Base-by-base conservation (phyloP, 169 alveolate species). In the Plasmodium malariae region DNA sequence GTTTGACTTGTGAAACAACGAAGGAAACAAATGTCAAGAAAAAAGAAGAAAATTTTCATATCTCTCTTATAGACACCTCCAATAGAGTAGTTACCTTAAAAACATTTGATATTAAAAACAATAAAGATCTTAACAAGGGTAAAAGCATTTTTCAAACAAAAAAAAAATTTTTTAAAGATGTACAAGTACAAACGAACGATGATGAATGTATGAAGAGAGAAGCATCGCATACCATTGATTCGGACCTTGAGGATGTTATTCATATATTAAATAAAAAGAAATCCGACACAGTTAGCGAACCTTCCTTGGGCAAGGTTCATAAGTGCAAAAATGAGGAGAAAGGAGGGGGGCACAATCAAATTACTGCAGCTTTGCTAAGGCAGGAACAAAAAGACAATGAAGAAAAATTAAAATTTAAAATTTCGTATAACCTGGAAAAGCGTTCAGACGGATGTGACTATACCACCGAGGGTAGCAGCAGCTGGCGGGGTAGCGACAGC, bases 161-260 rank as follows among this genome's bases (percentile, higher is more conserved):
- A 26, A 78, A 78, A 78, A 65, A 49, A 24, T 24, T 4, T 2
- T 6, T 19, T 9, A 78, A 78, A 32, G 89, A 78, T 78, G 89
- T 65, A 0, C 78, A 78, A 37, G 89, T 78, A 17, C 89, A 78
- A 63, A 78, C 89, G 3, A 63, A 78, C 14, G 51, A 63, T 0
- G 89, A 43, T 6, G 89, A 78, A n/a, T 43, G 60, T 11, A 32
- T 45, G 54, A 24, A 45, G 14, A 1, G 5, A 21, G 12, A 21
- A 43, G 37, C 67, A 0, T 9, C 3, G 24, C 21, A 55, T 17
- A 30, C 2, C 32, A 12, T 48, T 1, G 89, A 78, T 32, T 62
- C 73, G 26, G 76, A 78, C 48, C 30, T 78, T 28, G 78, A 60
- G 26, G 67, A 30, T 0, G 67, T 78, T 14, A 1, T 62, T 7